Base-by-base conservation (phyloP, 129 eudicot genomes). In the Flaveria trinervia region DNA sequence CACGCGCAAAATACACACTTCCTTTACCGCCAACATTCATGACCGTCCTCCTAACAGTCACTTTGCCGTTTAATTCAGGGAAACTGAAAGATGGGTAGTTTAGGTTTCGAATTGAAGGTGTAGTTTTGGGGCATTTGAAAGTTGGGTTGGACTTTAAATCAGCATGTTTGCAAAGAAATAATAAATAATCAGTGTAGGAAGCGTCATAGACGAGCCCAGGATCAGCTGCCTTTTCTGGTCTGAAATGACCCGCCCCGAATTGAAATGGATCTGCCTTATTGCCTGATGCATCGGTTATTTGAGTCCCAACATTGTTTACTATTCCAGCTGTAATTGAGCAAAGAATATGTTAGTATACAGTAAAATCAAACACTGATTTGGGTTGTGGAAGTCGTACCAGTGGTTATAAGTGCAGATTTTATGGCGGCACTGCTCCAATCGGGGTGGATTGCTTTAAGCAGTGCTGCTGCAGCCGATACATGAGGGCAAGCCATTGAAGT, bases 401-500 rank as follows among this genome's bases (percentile, higher is more conserved):
- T 71, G 80, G 96, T 90, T 75, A 87, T 72, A 12, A 90, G 78
- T 15, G 96, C 92, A 2, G 96, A 88, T 88, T 86, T 90, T 67
- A 90, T 85, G 25, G 93, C 90, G 26, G 93, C 82, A 59, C 88
- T 72, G 70, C 92, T 88, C 96, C 96, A 90, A 69, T 81, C 79
- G 5, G 96, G 93, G 72, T 88, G 91, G 18, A 90, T 54, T 7
- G 93, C 91, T 69, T 86, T 90, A 6, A 90, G 70, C 7, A 85
- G 83, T 4, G 91, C 91, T 28, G 89, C 86, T 16, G 80, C 89
- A 17, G 85, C 92, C 0, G 89, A 64, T 0, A 86, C 88, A 51
- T 90, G 96, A 69, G 96, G 96, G 79, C 96, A 90, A 43, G 96
- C 76, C 96, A 90, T 90, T n/a, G 96, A 90, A 61, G 96, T 90